Conservation (phyloP, 2,329 filamentous ascomycete species). For the Penicillium glabrum region DNA sequence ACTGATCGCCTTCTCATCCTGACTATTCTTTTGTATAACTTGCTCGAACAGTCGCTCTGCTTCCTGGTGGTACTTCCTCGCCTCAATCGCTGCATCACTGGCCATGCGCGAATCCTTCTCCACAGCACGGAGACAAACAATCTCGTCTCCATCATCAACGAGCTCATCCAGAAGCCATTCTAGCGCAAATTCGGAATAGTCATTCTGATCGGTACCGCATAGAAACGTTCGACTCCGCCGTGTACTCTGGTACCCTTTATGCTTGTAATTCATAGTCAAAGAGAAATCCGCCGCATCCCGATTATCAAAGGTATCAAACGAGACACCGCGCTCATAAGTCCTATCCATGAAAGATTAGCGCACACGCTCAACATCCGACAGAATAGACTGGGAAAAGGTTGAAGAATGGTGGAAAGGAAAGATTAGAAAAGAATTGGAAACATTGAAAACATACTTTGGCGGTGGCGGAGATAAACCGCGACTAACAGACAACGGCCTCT, state of each 20-base stretch:
- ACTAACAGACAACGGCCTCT: slow-evolving; percentile 19
- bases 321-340: slow-evolving; percentile 66
- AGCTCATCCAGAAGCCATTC: slow-evolving; percentile 91
- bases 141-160: slow-evolving; percentile 89
- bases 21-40: slow-evolving; percentile 77
- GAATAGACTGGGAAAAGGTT: neutral
- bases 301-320: slow-evolving; percentile 72
- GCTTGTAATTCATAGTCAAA: slow-evolving; percentile 79
- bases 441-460: slow-evolving; percentile 35
- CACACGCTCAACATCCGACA: neutral
- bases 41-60: slow-evolving; percentile 71
- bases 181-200: slow-evolving; percentile 87
- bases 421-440: neutral
- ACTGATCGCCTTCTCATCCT: slow-evolving; percentile 76
- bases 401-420: neutral
- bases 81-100: slow-evolving; percentile 60
- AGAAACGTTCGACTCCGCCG: slow-evolving; percentile 84
- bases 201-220: slow-evolving; percentile 85
- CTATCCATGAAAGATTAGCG: slow-evolving; percentile 33
- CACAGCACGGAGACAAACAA: slow-evolving; percentile 84
- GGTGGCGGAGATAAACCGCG: slow-evolving; percentile 42
- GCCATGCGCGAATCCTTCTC: slow-evolving; percentile 76
- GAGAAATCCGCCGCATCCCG: slow-evolving; percentile 69
- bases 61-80: slow-evolving; percentile 72
- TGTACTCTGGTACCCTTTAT: slow-evolving; percentile 79